Conservation (phyloP, 2,329 filamentous ascomycete species). For the Aspergillus sp. region DNA sequence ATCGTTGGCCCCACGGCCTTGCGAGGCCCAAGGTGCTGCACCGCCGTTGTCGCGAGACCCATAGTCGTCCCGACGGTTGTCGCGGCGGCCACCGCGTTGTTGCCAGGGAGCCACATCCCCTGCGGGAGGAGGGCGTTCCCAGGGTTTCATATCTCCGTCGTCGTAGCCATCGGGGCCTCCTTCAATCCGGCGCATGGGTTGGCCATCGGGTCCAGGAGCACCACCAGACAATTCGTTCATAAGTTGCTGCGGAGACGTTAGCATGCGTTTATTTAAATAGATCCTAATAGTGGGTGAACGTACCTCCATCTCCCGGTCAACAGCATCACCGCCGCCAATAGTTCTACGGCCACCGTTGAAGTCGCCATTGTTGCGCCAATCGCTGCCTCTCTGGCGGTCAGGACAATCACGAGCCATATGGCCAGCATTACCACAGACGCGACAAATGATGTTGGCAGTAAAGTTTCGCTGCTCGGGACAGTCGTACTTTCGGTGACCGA, state of each 20-base stretch:
- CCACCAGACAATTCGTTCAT: conserved; percentile 94
- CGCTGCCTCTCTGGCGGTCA: conserved; percentile 84
- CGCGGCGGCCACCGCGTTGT: conserved; percentile 52
- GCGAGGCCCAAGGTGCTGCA: conserved; percentile 34
- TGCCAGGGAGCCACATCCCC: conserved; percentile 82
- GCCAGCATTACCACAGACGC: conserved; percentile 94
- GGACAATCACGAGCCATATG: conserved; percentile 99
- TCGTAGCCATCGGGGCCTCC: conserved; percentile 65
- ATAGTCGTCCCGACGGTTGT: conserved; percentile 55
- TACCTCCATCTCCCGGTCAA: conserved; percentile 94
- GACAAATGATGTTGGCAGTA: conserved; percentile 99
- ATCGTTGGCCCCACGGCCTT: conserved; percentile 46
- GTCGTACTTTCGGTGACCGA: conserved; percentile 97
- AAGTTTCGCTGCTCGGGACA: conserved; percentile 97
- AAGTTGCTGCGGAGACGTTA: conserved; percentile 64
- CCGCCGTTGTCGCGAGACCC: conserved; percentile 39
- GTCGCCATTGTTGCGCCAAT: conserved; percentile 78
- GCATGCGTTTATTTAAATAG: not conserved
- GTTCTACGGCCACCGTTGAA: conserved; percentile 54
- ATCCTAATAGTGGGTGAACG: conserved; percentile 32
- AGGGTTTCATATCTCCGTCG: conserved; percentile 69
- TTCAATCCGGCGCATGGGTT: conserved; percentile 78
- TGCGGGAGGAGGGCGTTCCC: conserved; percentile 75
- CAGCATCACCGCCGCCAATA: conserved; percentile 76
- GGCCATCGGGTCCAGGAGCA: conserved; percentile 55